Percentiles rank a stretch among this genome's conserved stretches.
These are phyloP conservation scores for Lentinula sp. DNA, from an alignment of 768 basidiomycete genomes.

Conservation along the genomic window DNA sequence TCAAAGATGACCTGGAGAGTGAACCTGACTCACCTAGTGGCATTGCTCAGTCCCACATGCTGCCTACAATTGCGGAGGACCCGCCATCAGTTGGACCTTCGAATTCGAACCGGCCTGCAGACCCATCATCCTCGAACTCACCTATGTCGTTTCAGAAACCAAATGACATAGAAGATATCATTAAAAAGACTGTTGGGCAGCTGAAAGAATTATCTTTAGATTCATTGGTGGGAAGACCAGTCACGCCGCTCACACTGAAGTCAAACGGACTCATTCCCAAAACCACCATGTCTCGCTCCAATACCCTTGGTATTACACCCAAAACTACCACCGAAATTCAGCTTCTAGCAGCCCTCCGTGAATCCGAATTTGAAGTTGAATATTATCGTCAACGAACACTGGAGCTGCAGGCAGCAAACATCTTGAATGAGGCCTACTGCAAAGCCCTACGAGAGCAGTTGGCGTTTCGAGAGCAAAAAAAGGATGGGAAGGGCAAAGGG, in stretches of 20 bases:
- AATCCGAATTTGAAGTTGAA: neutral
- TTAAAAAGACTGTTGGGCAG: neutral
- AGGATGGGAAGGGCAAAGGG: neutral
- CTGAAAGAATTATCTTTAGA: neutral
- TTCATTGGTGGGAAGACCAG: neutral
- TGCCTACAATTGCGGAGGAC: too few species aligned
- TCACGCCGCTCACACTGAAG: constrained; percentile 1
- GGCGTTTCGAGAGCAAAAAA: neutral
- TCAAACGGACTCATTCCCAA: constrained; percentile 3
- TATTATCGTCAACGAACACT: neutral
- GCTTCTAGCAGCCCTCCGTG: neutral
- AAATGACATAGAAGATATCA: neutral
- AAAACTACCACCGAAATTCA: neutral
- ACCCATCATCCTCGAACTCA: neutral
- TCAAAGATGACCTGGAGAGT: neutral
- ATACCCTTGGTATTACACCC: neutral
- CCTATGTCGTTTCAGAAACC: too few species aligned
- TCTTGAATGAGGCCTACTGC: neutral
- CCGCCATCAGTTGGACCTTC: too few species aligned
- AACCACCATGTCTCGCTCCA: neutral
- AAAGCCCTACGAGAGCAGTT: neutral
- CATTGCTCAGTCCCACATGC: too few species aligned
- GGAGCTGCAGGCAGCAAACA: neutral
- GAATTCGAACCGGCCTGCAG: too few species aligned
- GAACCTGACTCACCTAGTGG: neutral